phyloP scores from a whole-genome alignment of 192 early-diverging fungal genomes.

The Umbelopsis vinacea region DNA sequence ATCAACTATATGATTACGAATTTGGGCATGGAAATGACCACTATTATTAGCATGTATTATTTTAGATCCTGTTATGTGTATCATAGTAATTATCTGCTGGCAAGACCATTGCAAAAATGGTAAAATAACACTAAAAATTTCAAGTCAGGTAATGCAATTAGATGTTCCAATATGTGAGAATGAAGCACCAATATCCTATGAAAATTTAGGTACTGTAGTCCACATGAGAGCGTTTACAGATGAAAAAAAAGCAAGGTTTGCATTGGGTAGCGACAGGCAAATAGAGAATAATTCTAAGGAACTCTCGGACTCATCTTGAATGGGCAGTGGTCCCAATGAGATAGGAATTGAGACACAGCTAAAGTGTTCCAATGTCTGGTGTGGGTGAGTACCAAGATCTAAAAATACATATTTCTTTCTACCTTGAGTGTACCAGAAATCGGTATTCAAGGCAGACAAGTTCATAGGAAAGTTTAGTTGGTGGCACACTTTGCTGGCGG shows the following conservation, averaged over 20 bases:
- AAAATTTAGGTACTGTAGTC: too few species aligned
- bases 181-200: too few species aligned
- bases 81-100: neutral
- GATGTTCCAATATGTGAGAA: too few species aligned
- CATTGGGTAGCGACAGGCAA: too few species aligned
- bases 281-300: neutral
- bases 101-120: neutral
- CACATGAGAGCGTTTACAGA: too few species aligned
- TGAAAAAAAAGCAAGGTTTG: too few species aligned
- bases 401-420: too few species aligned
- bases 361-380: too few species aligned
- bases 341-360: conserved; percentile 1
- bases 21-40: conserved; percentile 8
- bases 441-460: neutral
- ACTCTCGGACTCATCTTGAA: neutral
- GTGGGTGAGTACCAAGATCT: too few species aligned
- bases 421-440: neutral
- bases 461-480: conserved; percentile 2
- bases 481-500: conserved; percentile 5
- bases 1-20: conserved; percentile 8
- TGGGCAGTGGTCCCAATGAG: neutral
- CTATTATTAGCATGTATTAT: conserved; percentile 8
- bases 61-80: neutral
- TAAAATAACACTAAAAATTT: neutral
- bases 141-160: neutral